Base-by-base conservation (phyloP, 2,329 filamentous ascomycete genomes). In the Arthroderma sp. region DNA sequence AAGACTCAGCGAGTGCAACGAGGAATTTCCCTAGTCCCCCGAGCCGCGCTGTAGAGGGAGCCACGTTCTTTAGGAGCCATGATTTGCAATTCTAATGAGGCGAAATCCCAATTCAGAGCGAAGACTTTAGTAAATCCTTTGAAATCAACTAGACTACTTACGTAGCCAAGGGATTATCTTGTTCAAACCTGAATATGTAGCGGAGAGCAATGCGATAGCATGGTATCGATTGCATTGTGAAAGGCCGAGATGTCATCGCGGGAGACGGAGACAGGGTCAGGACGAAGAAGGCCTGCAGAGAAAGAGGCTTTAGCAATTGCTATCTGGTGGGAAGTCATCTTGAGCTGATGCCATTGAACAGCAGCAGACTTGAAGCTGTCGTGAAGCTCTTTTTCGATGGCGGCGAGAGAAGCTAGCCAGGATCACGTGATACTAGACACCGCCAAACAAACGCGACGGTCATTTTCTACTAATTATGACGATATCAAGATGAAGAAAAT, bases 141-240 rank as follows among this genome's bases (percentile, higher is more conserved):
- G 15, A 22, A 22, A 22, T 22, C 15, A 22, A 22, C 15, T 22
- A 22, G 15, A 22, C 15, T 22, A 22, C 15, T 22, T 22, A 22
- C 15, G 15, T 22, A 22, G 15, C 15, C 15, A 22, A 56, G 51
- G 56, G 50, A 54, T 51, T 49, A 42, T 57, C 60, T 61, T 58
- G 54, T 57, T 57, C 82, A 86, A 85, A 91, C 85, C 85, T 91
- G 85, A 73, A 91, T 82, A 71, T 89, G 87, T 71, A 72, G 68
- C 59, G 79, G 74, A 58, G 83, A 84, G 75, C 85, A 89, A 69
- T 78, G 75, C 66, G 73, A 66, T 59, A 85, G 67, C 56, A 75
- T 74, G 59, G 72, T 68, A 62, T 80, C 74, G 56, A 91, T 71
- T 48, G 78, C 69, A 51, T 68, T 61, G 62, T 86, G 76, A 63